A percentile compares a stretch with the other conserved stretches of the same genome.
These are phyloP conservation scores for Fistulina hepatica DNA, from an alignment of 1,284 basidiomycete genomes.

Conservation along the genomic window DNA sequence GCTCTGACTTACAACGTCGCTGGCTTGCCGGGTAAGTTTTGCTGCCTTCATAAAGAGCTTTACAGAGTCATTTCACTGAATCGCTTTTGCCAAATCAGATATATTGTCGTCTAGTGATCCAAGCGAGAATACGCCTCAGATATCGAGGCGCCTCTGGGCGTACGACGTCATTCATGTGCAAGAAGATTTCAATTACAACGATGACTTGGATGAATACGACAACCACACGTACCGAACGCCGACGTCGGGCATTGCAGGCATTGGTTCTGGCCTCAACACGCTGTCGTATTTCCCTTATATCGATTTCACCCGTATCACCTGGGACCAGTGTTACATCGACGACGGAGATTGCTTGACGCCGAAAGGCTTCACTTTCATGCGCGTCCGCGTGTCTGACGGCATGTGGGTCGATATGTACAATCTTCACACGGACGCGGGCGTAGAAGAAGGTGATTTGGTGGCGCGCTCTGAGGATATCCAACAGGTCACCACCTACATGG, in stretches of 20 bases:
- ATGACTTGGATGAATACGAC: conserved; percentile 25
- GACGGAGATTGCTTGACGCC: conserved; percentile 29
- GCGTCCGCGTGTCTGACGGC: conserved; percentile 22
- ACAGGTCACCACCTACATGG: conserved; percentile 14
- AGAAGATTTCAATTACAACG: conserved; percentile 32
- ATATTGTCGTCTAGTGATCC: background rate
- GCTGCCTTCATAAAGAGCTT: conserved; percentile 5
- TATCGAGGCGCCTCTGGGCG: too few relatives aligned
- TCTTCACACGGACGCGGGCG: conserved; percentile 29
- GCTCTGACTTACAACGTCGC: conserved; percentile 13
- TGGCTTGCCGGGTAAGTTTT: conserved; percentile 10
- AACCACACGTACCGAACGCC: conserved; percentile 26
- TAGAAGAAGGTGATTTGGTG: conserved; percentile 21
- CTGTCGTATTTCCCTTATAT: conserved; percentile 26
- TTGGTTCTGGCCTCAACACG: conserved; percentile 30
- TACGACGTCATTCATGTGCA: conserved; percentile 29
- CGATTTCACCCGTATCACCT: conserved; percentile 25
- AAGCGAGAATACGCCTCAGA: conserved; percentile 4
- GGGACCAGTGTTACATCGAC: conserved; percentile 25
- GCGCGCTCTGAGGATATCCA: conserved; percentile 25
- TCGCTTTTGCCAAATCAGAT: background rate
- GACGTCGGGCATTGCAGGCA: conserved; percentile 26
- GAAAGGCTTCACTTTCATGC: conserved; percentile 29
- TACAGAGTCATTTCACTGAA: background rate
- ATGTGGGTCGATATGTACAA: conserved; percentile 28